phyloP scores from a whole-genome alignment of 768 basidiomycete genomes.

The Podaxis sp. region DNA sequence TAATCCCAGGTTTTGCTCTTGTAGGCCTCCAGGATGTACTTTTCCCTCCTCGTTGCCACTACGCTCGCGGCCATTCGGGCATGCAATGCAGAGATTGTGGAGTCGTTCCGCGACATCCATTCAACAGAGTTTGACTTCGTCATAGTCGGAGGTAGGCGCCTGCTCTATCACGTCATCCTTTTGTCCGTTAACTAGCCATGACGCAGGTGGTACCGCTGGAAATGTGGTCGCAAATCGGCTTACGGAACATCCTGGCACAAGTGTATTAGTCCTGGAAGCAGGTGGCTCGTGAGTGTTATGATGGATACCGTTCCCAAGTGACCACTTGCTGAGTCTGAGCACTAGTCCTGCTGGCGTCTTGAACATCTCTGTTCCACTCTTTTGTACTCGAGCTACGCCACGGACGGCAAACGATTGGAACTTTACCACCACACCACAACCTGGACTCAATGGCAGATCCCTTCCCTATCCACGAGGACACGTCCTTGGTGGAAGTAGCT shows the following conservation, averaged over 20 bases:
- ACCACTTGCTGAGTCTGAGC: not conserved
- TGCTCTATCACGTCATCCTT: not conserved
- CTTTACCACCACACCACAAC: slow-evolving; percentile 25
- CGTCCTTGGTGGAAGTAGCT: slow-evolving; percentile 29
- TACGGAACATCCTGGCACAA: slow-evolving; percentile 45
- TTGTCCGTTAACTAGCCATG: not conserved
- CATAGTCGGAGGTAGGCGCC: slow-evolving; percentile 17
- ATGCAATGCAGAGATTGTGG: slow-evolving; percentile 4
- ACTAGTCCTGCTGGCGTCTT: slow-evolving; percentile 16
- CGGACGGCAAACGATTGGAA: slow-evolving; percentile 28
- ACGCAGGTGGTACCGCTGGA: slow-evolving; percentile 50
- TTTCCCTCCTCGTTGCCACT: not conserved
- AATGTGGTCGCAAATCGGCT: slow-evolving; percentile 57
- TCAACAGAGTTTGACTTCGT: slow-evolving; percentile 16
- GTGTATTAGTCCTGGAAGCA: slow-evolving; percentile 55
- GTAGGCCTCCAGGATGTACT: not conserved
- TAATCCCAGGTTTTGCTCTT: not conserved
- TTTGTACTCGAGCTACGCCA: slow-evolving; percentile 18
- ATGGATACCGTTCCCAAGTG: not conserved
- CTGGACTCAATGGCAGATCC: slow-evolving; percentile 22
- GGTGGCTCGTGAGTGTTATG: slow-evolving; percentile 47
- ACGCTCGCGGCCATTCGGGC: not conserved
- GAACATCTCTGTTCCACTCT: slow-evolving; percentile 17
- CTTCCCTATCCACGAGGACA: slow-evolving; percentile 26
- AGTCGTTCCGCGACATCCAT: slow-evolving; percentile 9